A percentile compares a stretch with the other conserved stretches of the same genome.
These are phyloP conservation scores for Ogataea pilisensis DNA, from an alignment of 805 yeast genomes.

Conservation along the genomic window DNA sequence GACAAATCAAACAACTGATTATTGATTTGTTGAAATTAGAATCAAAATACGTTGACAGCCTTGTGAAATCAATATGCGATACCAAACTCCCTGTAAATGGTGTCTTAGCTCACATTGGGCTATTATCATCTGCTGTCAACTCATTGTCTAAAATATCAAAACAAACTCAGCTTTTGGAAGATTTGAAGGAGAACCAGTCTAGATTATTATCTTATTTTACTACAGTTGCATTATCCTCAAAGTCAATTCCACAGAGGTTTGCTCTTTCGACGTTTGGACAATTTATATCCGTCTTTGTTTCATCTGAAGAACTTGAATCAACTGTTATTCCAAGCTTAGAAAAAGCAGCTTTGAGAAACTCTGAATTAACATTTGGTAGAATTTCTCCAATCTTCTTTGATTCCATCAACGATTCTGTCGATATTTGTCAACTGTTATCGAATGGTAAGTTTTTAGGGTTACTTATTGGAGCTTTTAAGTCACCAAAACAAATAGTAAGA, in stretches of 20 bases:
- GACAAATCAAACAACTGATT: conserved; percentile 25
- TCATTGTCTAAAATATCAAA: not conserved
- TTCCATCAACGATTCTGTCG: conserved; percentile 31
- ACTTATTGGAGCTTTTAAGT: conserved; percentile 53
- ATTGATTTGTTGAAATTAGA: conserved; percentile 18
- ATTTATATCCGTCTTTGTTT: conserved; percentile 10
- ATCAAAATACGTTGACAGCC: conserved; percentile 1
- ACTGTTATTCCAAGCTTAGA: conserved; percentile 52
- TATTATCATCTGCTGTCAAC: conserved; percentile 11
- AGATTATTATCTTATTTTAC: conserved; percentile 28
- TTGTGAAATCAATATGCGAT: conserved; percentile 12
- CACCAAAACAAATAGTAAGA: conserved; percentile 67
- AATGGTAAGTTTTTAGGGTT: conserved; percentile 45
- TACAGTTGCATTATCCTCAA: conserved; percentile 35
- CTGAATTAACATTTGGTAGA: conserved; percentile 61
- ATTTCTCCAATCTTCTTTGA: conserved; percentile 49
- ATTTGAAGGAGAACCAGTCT: conserved; percentile 11
- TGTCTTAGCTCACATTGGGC: conserved; percentile 18
- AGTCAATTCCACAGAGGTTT: conserved; percentile 13
- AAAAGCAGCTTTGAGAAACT: conserved; percentile 71
- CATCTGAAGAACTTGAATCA: conserved; percentile 9
- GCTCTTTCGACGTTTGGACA: conserved; percentile 18
- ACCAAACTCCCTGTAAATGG: conserved; percentile 20
- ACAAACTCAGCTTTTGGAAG: conserved; percentile 5
- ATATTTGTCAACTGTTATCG: conserved; percentile 38